A percentile compares a stretch with the other conserved stretches of the same genome.
Evolutionary conservation across 345 rosid genomes (phyloP).

Genomic region (Brassica rapa): DNA sequence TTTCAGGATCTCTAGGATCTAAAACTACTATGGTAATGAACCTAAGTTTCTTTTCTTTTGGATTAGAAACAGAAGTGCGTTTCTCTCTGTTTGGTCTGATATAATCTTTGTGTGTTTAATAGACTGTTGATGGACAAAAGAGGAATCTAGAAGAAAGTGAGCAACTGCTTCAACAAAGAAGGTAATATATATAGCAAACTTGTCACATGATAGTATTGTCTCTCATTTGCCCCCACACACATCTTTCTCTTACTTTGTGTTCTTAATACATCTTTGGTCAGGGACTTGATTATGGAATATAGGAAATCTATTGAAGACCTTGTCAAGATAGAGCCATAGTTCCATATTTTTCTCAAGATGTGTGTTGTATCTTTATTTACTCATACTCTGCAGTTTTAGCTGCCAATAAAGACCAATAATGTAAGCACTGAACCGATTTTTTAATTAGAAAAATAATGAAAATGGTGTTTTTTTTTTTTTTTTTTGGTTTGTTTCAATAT

Average conservation of each 20-base stretch:
- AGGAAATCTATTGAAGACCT: conserved; percentile 62
- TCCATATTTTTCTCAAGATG: not conserved
- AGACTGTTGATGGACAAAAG: conserved; percentile 92
- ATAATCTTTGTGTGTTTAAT: conserved; percentile 7
- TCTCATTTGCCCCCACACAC: no score
- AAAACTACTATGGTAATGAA: conserved; percentile 65
- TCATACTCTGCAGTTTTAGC: not conserved
- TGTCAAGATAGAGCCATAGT: conserved; percentile 28
- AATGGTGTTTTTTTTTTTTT: not conserved
- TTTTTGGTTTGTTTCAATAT: conserved; percentile 4
- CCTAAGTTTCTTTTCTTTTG: not conserved
- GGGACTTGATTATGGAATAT: conserved; percentile 66
- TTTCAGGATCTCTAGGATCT: conserved; percentile 61
- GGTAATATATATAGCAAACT: conserved; percentile 30
- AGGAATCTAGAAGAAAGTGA: conserved; percentile 70
- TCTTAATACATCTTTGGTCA: conserved; percentile 32
- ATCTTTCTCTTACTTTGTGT: not conserved
- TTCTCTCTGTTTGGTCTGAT: not conserved
- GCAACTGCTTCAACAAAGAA: conserved; percentile 66
- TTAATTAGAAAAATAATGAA: not conserved
- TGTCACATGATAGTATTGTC: no score
- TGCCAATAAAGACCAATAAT: not conserved
- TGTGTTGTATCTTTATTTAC: not conserved
- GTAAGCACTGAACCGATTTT: conserved; percentile 1
- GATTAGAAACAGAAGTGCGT: not conserved